Evolutionary conservation across 768 basidiomycete genomes (phyloP).

Genomic region (Crucibulum laeve): DNA sequence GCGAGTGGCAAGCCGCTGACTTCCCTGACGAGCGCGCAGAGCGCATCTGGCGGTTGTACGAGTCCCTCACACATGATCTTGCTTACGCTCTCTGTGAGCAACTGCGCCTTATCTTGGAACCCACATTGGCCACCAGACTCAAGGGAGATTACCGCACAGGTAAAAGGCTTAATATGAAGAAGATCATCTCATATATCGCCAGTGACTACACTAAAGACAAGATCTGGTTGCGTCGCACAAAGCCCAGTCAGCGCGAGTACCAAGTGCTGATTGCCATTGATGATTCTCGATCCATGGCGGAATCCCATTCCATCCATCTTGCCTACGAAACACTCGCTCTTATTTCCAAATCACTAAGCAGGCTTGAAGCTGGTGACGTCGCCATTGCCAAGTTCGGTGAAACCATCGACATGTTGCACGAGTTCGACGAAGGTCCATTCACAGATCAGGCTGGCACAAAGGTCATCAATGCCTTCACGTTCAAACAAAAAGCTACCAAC

Average conservation of each 20-base stretch:
- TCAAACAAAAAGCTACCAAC: conserved; percentile 87
- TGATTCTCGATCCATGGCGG: conserved; percentile 96
- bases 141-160: conserved; percentile 97
- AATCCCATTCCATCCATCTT: conserved; percentile 86
- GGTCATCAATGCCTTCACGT: conserved; percentile 81
- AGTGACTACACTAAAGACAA: conserved; percentile 99
- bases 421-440: conserved; percentile 78
- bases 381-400: conserved; percentile 90
- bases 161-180: conserved; percentile 98
- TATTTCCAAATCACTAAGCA: conserved; percentile 84
- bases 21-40: conserved; percentile 55
- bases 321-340: conserved; percentile 92
- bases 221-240: conserved; percentile 95
- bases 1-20: conserved; percentile 57
- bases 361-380: conserved; percentile 94
- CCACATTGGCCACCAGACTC: conserved; percentile 88
- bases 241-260: conserved; percentile 92
- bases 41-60: conserved; percentile 89
- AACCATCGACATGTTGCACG: conserved; percentile 81
- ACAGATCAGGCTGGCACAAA: conserved; percentile 77
- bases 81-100: conserved; percentile 94
- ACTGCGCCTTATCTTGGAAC: conserved; percentile 92
- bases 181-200: conserved; percentile 96
- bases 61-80: conserved; percentile 85
- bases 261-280: conserved; percentile 93